A percentile compares a stretch with the other conserved stretches of the same genome.
Conservation (phyloP, 306 rosid species). For the Cucurbita maxima region DNA sequence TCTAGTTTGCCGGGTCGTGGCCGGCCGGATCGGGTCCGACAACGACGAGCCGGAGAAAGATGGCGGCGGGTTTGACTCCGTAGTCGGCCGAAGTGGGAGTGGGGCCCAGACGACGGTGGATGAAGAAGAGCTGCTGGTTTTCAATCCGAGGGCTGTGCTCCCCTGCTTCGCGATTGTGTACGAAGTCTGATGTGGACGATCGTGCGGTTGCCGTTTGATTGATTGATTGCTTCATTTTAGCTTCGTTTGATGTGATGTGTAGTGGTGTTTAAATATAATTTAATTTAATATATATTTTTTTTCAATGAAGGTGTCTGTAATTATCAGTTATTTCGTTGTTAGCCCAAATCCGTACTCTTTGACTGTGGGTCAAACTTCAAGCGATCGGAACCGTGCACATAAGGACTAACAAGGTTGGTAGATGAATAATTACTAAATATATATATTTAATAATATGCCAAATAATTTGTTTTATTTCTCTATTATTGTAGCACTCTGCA, state of each 20-base stretch:
- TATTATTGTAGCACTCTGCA: no score
- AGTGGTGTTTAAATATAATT: not conserved
- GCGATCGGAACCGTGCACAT: no score
- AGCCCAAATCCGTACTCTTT: not conserved
- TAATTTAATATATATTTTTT: no score
- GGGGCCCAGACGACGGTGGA: conserved; percentile 49
- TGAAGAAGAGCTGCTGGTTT: conserved; percentile 81
- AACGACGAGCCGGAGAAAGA: conserved; percentile 43
- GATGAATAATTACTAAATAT: no score
- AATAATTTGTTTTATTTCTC: no score
- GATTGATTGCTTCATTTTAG: not conserved
- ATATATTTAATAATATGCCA: no score
- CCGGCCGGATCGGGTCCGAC: conserved; percentile 76
- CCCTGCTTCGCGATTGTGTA: conserved; percentile 97
- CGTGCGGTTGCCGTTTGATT: not conserved
- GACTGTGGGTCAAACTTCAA: not conserved
- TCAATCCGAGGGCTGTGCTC: conserved; percentile 91
- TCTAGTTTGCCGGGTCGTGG: conserved; percentile 75
- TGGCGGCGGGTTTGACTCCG: conserved; percentile 60
- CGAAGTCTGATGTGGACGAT: conserved; percentile 20
- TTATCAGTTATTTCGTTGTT: not conserved
- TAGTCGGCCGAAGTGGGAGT: conserved; percentile 40
- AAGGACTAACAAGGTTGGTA: no score
- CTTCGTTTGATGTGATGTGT: conserved; percentile 6
- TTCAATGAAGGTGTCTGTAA: not conserved